phyloP scores from a whole-genome alignment of 768 basidiomycete species.

The Russula lepida region DNA sequence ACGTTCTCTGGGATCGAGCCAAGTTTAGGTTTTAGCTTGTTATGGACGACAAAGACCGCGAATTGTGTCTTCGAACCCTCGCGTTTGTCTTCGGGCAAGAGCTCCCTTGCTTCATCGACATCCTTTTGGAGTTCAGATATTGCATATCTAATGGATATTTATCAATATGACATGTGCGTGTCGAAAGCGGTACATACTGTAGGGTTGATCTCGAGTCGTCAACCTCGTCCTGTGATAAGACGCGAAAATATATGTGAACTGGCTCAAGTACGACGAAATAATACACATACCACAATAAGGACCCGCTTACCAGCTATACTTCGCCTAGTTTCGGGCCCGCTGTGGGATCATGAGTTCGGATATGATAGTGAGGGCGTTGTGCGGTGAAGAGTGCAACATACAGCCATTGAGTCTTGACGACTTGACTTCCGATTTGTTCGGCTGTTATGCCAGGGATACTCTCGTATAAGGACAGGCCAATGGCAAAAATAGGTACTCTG shows the following conservation, averaged over 20 bases:
- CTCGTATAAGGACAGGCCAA: conserved; percentile 94
- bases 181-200: conserved; percentile 42
- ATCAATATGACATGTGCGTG: not conserved
- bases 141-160: conserved; percentile 57
- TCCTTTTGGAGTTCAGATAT: conserved; percentile 85
- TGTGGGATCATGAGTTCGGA: conserved; percentile 23
- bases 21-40: conserved; percentile 84
- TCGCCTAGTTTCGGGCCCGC: conserved; percentile 58
- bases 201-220: conserved; percentile 87
- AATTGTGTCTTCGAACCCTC: conserved; percentile 69
- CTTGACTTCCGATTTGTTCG: conserved; percentile 72
- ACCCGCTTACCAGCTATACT: conserved; percentile 71
- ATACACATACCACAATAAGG: conserved; percentile 64
- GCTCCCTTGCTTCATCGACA: conserved; percentile 60
- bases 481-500: conserved; percentile 90
- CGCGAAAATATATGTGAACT: conserved; percentile 17
- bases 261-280: not conserved
- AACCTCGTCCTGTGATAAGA: conserved; percentile 59
- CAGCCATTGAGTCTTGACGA: conserved; percentile 97
- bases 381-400: conserved; percentile 11
- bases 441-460: conserved; percentile 65
- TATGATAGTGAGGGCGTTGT: not conserved
- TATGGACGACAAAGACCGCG: conserved; percentile 90
- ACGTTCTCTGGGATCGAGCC: conserved; percentile 60
- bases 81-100: conserved; percentile 63